A percentile compares a stretch with the other conserved stretches of the same genome.
These are phyloP conservation scores for Forsythia viridissima DNA, from an alignment of 257 asterid genomes.

Conservation along the genomic window DNA sequence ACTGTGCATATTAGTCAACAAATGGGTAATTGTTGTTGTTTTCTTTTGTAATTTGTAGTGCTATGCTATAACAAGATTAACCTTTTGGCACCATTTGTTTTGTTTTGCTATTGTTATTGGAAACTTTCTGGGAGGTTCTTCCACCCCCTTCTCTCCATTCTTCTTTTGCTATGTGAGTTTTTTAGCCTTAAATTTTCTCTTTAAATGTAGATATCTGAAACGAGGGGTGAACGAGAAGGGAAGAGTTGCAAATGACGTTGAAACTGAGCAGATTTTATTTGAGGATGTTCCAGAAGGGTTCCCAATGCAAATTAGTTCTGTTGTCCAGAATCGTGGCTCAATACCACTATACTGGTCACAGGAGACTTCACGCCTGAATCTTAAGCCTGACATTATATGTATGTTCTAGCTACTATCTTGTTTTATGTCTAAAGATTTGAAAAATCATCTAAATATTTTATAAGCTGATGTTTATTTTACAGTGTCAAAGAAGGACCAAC, in stretches of 20 bases:
- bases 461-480: slow-evolving; percentile 28
- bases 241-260: slow-evolving; percentile 95
- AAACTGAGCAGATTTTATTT: slow-evolving; percentile 81
- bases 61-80: neutral
- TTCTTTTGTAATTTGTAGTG: neutral
- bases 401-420: slow-evolving; percentile 36
- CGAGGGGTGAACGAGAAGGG: slow-evolving; percentile 93
- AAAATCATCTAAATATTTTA: slow-evolving; percentile 10
- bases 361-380: slow-evolving; percentile 87
- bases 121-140: slow-evolving; percentile 16
- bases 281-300: slow-evolving; percentile 77
- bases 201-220: slow-evolving; percentile 72
- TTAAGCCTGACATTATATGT: slow-evolving; percentile 94
- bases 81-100: neutral
- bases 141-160: neutral
- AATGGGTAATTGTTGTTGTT: neutral
- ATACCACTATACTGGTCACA: slow-evolving; percentile 99
- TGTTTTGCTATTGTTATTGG: neutral
- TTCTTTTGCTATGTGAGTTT: slow-evolving; percentile 1
- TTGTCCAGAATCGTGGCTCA: slow-evolving; percentile 97
- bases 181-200: slow-evolving; percentile 11
- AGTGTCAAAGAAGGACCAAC: slow-evolving; percentile 93
- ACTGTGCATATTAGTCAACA: neutral
- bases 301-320: slow-evolving; percentile 79
- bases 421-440: neutral